These are phyloP conservation scores for Yamadazyma blattariae DNA, from an alignment of 1,139 yeast species.

Conservation along the genomic window DNA sequence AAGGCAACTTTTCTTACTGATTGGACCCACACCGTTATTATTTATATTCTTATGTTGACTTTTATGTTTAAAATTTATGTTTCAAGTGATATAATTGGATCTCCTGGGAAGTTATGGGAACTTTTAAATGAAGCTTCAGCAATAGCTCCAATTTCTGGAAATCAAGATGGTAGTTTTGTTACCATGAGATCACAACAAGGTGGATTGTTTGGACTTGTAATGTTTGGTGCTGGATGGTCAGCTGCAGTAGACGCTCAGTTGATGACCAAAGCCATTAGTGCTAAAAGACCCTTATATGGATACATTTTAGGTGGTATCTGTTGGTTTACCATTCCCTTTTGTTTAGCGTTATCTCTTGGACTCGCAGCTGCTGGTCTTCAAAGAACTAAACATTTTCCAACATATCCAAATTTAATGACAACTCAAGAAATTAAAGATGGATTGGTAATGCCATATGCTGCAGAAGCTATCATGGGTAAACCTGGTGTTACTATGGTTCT, in stretches of 20 bases:
- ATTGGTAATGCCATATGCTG: slow-evolving; percentile 81
- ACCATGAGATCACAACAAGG: slow-evolving; percentile 46
- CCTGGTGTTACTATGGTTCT: slow-evolving; percentile 85
- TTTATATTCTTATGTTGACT: slow-evolving; percentile 35
- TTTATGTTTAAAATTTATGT: slow-evolving; percentile 42
- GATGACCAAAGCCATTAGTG: no score
- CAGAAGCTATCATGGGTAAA: slow-evolving; percentile 77
- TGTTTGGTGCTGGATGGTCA: slow-evolving; percentile 18
- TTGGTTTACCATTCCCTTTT: slow-evolving; percentile 89
- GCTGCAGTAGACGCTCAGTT: slow-evolving; percentile 41
- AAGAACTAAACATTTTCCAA: slow-evolving; percentile 66
- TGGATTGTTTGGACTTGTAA: slow-evolving; percentile 27
- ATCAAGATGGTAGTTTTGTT: slow-evolving; percentile 44
- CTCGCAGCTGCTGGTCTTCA: slow-evolving; percentile 74
- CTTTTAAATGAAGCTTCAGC: slow-evolving; percentile 34
- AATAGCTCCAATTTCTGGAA: slow-evolving; percentile 35
- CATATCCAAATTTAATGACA: slow-evolving; percentile 65
- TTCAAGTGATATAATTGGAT: slow-evolving; percentile 40
- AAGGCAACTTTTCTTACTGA: slow-evolving; percentile 47
- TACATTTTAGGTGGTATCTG: slow-evolving; percentile 89
- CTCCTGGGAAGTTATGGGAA: slow-evolving; percentile 46
- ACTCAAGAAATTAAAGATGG: slow-evolving; percentile 75
- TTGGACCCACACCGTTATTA: slow-evolving; percentile 42
- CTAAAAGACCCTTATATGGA: no score
- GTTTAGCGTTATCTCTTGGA: slow-evolving; percentile 82